Conservation (phyloP, 2,329 filamentous ascomycete genomes). For the Keithomyces neogunnii region DNA sequence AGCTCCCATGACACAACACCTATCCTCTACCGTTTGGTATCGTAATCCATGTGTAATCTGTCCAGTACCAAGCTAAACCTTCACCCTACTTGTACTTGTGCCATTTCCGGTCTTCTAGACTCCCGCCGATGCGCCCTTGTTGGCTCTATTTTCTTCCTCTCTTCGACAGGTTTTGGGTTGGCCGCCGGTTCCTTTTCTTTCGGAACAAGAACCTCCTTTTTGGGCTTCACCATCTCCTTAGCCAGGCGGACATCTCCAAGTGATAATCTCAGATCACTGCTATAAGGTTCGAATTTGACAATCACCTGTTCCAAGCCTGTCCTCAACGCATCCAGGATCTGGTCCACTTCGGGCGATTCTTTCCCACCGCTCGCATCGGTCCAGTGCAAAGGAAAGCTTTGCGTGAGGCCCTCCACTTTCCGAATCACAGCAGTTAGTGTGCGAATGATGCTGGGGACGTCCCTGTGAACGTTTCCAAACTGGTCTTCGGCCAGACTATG, state of each 20-base stretch:
- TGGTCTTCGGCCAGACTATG: conserved; percentile 71
- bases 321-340: conserved; percentile 57
- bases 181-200: conserved; percentile 20
- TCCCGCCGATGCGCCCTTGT: conserved; percentile 13
- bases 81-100: conserved; percentile 18
- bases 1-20: neutral
- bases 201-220: neutral
- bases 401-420: conserved; percentile 60
- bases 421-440: conserved; percentile 61
- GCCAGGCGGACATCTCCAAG: conserved; percentile 65
- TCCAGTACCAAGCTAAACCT: neutral
- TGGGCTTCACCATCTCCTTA: conserved; percentile 42
- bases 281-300: conserved; percentile 65
- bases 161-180: conserved; percentile 18
- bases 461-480: conserved; percentile 77
- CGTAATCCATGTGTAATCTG: conserved; percentile 2
- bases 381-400: conserved; percentile 59
- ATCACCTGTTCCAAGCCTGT: conserved; percentile 58
- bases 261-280: conserved; percentile 59
- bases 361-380: conserved; percentile 58
- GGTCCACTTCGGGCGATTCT: conserved; percentile 59
- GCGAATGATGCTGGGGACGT: conserved; percentile 67
- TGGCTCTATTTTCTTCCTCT: conserved; percentile 10
- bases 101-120: conserved; percentile 18
- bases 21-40: conserved; percentile 8